These are phyloP conservation scores for Albifimbria verrucaria DNA, from an alignment of 2,329 filamentous ascomycete genomes.

Conservation along the genomic window DNA sequence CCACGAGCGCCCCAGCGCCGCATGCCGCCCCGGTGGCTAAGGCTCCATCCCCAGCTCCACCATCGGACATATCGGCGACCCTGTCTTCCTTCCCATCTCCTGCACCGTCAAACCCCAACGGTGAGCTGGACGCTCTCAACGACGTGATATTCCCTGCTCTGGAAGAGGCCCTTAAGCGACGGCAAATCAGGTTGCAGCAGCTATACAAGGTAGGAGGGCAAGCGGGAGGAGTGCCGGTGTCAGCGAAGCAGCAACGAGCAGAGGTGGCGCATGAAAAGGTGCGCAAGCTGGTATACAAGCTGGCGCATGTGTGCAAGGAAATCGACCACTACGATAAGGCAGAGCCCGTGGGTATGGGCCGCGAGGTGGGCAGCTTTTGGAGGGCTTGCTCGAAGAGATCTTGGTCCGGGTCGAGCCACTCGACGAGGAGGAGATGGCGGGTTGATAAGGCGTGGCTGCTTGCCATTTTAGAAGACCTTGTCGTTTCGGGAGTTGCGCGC, in stretches of 20 bases:
- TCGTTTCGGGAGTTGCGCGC: neutral
- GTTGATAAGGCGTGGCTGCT: slow-evolving; percentile 10
- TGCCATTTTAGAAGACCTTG: no score
- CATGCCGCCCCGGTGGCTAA: slow-evolving; percentile 16
- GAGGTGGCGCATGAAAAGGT: slow-evolving; percentile 78
- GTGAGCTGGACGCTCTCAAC: slow-evolving; percentile 79
- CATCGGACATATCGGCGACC: slow-evolving; percentile 27
- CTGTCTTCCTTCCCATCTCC: slow-evolving; percentile 54
- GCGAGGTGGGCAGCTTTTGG: slow-evolving; percentile 86
- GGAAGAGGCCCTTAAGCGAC: slow-evolving; percentile 83
- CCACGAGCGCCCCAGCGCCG: slow-evolving; percentile 16
- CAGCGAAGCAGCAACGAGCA: slow-evolving; percentile 64
- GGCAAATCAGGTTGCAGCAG: slow-evolving; percentile 60
- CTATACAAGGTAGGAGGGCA: slow-evolving; percentile 38
- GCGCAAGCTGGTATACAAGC: slow-evolving; percentile 74
- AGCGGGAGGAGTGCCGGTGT: slow-evolving; percentile 37
- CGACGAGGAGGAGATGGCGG: slow-evolving; percentile 60
- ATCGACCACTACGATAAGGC: slow-evolving; percentile 86
- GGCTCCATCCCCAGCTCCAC: slow-evolving; percentile 23
- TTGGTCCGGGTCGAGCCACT: slow-evolving; percentile 86
- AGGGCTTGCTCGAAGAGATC: slow-evolving; percentile 91
- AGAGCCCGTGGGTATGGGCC: slow-evolving; percentile 89
- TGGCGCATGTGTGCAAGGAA: slow-evolving; percentile 80
- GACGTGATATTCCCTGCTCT: slow-evolving; percentile 92
- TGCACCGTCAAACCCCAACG: slow-evolving; percentile 55